These are phyloP conservation scores for Crithidia expoeki DNA, from an alignment of 208 protist species.

Conservation along the genomic window DNA sequence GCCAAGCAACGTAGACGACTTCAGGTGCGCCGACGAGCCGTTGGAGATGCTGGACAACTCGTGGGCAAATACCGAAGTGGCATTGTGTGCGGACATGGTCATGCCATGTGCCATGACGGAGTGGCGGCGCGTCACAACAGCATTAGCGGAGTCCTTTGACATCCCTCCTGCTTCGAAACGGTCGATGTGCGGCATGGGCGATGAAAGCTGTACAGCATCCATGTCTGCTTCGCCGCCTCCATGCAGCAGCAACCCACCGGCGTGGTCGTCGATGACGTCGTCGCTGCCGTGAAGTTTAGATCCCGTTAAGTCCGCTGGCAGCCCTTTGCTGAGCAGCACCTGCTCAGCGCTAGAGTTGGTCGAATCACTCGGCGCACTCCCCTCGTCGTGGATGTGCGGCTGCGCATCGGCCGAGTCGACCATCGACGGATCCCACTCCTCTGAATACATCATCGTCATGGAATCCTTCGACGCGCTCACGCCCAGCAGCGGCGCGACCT, in stretches of 20 bases:
- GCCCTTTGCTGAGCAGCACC: neutral
- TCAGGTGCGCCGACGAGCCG: neutral
- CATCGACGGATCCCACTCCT: slow-evolving; percentile 32
- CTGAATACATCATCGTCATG: slow-evolving; percentile 20
- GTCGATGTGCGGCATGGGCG: neutral
- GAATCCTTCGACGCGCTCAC: slow-evolving; percentile 43
- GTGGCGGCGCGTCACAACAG: neutral
- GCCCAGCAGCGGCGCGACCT: slow-evolving; percentile 48
- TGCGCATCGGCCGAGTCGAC: slow-evolving; percentile 18
- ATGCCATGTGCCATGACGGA: neutral
- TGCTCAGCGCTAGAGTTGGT: slow-evolving; percentile 10
- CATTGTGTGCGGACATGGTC: slow-evolving; percentile 7
- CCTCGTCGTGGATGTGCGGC: neutral
- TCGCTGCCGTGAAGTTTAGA: neutral
- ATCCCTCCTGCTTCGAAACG: neutral
- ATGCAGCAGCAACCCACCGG: too few relatives aligned
- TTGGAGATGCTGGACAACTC: neutral
- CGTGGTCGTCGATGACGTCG: neutral
- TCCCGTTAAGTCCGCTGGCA: slow-evolving; percentile 5
- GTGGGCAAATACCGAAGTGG: neutral
- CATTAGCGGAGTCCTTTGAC: neutral
- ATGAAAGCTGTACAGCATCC: neutral
- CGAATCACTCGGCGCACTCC: neutral
- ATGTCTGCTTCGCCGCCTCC: neutral
- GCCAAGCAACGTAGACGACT: slow-evolving; percentile 2